Percentiles rank a stretch among this genome's conserved stretches.
phyloP scores from a whole-genome alignment of 192 early-diverging fungal genomes.

The Coemansia sp. region DNA sequence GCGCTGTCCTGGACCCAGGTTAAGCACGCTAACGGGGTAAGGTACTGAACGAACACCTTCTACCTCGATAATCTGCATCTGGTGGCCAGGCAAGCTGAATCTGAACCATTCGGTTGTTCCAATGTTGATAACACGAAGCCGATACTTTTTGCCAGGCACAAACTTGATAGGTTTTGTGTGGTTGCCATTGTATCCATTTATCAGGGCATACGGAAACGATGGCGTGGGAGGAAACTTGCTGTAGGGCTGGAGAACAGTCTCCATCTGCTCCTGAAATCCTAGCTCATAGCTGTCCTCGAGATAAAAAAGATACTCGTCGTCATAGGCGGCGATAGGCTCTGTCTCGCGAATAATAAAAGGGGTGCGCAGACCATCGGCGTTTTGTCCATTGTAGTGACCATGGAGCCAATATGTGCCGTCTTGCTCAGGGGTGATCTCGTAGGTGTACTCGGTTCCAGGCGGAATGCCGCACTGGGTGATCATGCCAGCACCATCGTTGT shows the following conservation, averaged over 20 bases:
- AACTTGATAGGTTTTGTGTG: constrained; percentile 8
- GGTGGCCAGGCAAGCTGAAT: constrained; percentile 17
- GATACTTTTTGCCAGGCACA: constrained; percentile 11
- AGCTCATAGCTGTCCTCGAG: constrained; percentile 66
- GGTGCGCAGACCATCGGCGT: constrained; percentile 73
- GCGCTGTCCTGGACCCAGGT: constrained; percentile 19
- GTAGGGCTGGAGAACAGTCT: constrained; percentile 38
- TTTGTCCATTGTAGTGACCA: constrained; percentile 63
- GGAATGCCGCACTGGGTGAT: constrained; percentile 76
- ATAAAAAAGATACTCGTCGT: constrained; percentile 62
- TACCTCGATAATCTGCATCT: constrained; percentile 14
- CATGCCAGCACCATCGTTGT: constrained; percentile 65
- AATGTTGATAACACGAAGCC: constrained; percentile 20
- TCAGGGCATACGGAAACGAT: constrained; percentile 1
- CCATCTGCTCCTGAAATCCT: constrained; percentile 30
- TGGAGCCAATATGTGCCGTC: constrained; percentile 82
- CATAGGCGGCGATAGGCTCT: constrained; percentile 56
- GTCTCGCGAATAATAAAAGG: constrained; percentile 66
- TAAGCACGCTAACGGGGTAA: neutral
- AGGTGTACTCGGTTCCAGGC: constrained; percentile 61
- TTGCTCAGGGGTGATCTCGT: constrained; percentile 62
- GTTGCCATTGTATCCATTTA: constrained; percentile 21
- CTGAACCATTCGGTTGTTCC: constrained; percentile 14
- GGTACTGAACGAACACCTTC: constrained; percentile 9
- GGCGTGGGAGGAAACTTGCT: constrained; percentile 19